A percentile compares a stretch with the other conserved stretches of the same genome.
Conservation (phyloP, 164 flowering plant genomes). For the Stephania cephalantha region DNA sequence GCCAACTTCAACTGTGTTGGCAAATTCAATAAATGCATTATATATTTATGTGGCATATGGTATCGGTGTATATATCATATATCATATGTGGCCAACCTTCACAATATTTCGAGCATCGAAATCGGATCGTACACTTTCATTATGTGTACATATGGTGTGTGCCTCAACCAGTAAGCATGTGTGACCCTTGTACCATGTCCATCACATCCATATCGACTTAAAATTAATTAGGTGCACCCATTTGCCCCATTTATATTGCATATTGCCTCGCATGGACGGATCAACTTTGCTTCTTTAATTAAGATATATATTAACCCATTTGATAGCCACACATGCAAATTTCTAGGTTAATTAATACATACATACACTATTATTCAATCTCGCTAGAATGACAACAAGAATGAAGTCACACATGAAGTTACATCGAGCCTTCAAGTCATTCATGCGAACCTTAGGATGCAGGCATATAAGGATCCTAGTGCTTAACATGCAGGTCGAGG, state of each 20-base stretch:
- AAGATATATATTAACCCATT: background rate
- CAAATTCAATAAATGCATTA: background rate
- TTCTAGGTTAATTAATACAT: too few species aligned
- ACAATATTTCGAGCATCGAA: background rate
- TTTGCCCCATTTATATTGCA: background rate
- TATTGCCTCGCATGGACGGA: too few species aligned
- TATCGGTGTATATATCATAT: too few species aligned
- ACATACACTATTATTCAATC: too few species aligned
- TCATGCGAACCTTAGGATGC: too few species aligned
- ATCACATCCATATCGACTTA: background rate
- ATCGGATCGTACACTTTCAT: conserved; percentile 1
- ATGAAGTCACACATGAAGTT: too few species aligned
- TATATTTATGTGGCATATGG: too few species aligned
- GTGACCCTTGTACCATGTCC: background rate
- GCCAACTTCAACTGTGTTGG: background rate
- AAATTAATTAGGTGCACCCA: background rate
- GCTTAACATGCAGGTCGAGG: too few species aligned
- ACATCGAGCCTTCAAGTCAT: too few species aligned
- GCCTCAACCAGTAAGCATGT: conserved; percentile 5
- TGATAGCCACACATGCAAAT: background rate
- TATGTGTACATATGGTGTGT: background rate
- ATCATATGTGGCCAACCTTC: too few species aligned
- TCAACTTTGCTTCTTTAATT: background rate
- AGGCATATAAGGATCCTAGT: too few species aligned
- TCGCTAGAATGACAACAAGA: too few species aligned